These are phyloP conservation scores for Fallopia convolvulus DNA, from an alignment of 148 eudicot species.

Conservation along the genomic window DNA sequence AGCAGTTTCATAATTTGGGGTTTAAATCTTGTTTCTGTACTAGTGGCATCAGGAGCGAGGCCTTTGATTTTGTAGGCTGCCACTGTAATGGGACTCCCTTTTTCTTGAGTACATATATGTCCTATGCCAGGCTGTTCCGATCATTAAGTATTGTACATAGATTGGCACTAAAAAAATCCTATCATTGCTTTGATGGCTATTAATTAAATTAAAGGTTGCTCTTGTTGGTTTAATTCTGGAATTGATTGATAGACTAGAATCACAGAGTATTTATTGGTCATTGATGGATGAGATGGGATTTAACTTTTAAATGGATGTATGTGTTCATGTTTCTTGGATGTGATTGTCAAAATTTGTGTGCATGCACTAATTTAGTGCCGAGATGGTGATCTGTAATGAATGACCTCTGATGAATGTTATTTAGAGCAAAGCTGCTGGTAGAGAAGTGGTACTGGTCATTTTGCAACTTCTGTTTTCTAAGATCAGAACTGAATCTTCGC, in stretches of 20 bases:
- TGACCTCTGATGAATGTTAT: background rate
- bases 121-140: background rate
- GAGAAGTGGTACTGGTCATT: background rate
- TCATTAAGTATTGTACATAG: slow-evolving; percentile 25
- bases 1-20: slow-evolving; percentile 29
- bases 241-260: slow-evolving; percentile 12
- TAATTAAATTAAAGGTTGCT: slow-evolving; percentile 21
- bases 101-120: background rate
- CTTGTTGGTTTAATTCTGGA: slow-evolving; percentile 18
- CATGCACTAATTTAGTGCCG: background rate
- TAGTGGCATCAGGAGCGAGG: slow-evolving; percentile 33
- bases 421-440: background rate
- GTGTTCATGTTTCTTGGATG: background rate
- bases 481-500: background rate
- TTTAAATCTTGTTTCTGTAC: slow-evolving; percentile 26
- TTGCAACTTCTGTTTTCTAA: background rate
- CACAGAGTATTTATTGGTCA: background rate
- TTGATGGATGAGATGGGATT: slow-evolving; percentile 6
- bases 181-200: slow-evolving; percentile 26
- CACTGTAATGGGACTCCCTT: slow-evolving; percentile 27
- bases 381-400: background rate
- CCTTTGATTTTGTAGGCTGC: slow-evolving; percentile 21
- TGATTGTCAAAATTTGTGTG: background rate
- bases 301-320: background rate
- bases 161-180: slow-evolving; percentile 16